Evolutionary conservation across 2,329 filamentous ascomycete species (phyloP).

Genomic region (Chaetomiaceae sp.): DNA sequence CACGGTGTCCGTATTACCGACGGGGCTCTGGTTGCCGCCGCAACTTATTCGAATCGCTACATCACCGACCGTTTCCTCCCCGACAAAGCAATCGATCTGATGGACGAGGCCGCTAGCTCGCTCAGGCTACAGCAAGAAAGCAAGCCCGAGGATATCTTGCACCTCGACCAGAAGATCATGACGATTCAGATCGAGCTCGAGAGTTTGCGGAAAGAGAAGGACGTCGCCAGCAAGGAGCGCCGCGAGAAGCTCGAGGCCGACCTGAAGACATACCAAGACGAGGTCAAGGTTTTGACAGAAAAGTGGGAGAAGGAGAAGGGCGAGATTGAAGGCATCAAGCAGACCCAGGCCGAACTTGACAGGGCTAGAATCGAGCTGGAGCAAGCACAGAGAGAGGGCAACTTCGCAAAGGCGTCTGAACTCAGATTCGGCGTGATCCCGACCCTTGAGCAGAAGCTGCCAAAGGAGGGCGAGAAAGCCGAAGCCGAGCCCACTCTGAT

Average conservation of each 20-base stretch:
- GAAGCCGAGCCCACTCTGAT: constrained; percentile 57
- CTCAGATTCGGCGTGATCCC: constrained; percentile 86
- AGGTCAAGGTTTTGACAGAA: constrained; percentile 67
- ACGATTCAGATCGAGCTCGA: constrained; percentile 96
- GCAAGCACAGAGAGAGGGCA: constrained; percentile 77
- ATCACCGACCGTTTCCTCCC: constrained; percentile 94
- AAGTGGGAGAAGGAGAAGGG: constrained; percentile 87
- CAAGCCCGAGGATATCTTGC: constrained; percentile 90
- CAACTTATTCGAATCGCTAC: constrained; percentile 89
- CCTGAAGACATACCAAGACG: constrained; percentile 70
- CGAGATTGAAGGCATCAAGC: constrained; percentile 83
- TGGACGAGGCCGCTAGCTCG: constrained; percentile 91
- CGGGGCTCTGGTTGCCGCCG: constrained; percentile 83
- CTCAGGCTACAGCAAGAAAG: constrained; percentile 91
- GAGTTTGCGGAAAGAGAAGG: constrained; percentile 88
- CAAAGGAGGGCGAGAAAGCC: constrained; percentile 59
- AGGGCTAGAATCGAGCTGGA: constrained; percentile 80
- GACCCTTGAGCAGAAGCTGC: constrained; percentile 69
- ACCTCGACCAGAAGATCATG: constrained; percentile 90
- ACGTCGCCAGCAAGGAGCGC: constrained; percentile 81
- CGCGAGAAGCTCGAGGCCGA: constrained; percentile 78
- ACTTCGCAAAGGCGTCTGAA: constrained; percentile 88
- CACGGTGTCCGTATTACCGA: constrained; percentile 95
- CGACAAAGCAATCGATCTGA: constrained; percentile 94
- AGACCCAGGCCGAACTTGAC: constrained; percentile 82